Conservation (phyloP, 768 basidiomycete genomes). For the Neoboletus subvelutipes region DNA sequence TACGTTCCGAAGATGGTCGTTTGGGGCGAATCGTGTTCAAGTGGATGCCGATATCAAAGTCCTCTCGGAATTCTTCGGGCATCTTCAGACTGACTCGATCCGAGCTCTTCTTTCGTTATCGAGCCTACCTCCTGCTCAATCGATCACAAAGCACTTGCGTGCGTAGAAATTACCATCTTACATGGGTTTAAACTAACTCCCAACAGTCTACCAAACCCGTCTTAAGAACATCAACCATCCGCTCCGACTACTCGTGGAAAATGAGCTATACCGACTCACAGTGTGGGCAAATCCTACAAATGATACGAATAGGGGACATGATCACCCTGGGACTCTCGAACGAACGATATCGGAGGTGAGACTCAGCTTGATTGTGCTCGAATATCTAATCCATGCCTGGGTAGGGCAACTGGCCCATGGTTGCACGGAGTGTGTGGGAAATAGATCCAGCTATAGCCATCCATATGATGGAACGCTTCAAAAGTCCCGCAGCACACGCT, state of each 20-base stretch:
- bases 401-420: slow-evolving; percentile 63
- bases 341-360: slow-evolving; percentile 63
- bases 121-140: slow-evolving; percentile 57
- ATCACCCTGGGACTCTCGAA: slow-evolving; percentile 57
- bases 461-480: slow-evolving; percentile 87
- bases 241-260: slow-evolving; percentile 82
- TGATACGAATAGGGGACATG: slow-evolving; percentile 66
- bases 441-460: slow-evolving; percentile 81
- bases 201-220: slow-evolving; percentile 53
- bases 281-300: slow-evolving; percentile 92
- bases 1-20: slow-evolving; percentile 76
- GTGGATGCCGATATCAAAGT: slow-evolving; percentile 86
- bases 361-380: neutral
- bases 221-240: slow-evolving; percentile 72
- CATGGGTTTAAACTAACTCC: slow-evolving; percentile 4
- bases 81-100: slow-evolving; percentile 71
- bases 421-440: slow-evolving; percentile 77
- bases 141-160: slow-evolving; percentile 43
- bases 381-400: slow-evolving; percentile 3
- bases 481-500: slow-evolving; percentile 54
- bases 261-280: slow-evolving; percentile 79
- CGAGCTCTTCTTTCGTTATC: slow-evolving; percentile 58
- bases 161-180: slow-evolving; percentile 15
- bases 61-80: slow-evolving; percentile 77
- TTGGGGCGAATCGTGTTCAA: slow-evolving; percentile 91